Percentiles rank a stretch among this genome's conserved stretches.
These are phyloP conservation scores for Syzygium jambos DNA, from an alignment of 345 rosid species.

Conservation along the genomic window DNA sequence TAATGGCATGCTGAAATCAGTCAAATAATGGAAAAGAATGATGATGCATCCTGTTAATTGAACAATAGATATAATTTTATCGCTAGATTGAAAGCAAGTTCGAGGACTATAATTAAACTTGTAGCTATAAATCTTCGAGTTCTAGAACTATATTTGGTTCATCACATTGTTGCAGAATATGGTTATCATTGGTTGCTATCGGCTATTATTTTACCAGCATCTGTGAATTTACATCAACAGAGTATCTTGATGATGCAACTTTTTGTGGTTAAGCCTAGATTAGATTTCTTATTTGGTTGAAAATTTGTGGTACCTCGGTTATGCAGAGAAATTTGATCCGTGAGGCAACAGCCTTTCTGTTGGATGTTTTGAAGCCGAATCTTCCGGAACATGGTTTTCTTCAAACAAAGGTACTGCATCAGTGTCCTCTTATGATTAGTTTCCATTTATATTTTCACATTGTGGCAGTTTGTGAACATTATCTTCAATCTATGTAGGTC, in stretches of 20 bases:
- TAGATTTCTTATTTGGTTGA: neutral
- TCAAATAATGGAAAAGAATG: neutral
- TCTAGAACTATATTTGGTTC: neutral
- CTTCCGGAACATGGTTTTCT: constrained; percentile 87
- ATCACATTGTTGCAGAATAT: neutral
- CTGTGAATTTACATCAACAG: neutral
- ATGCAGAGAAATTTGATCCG: constrained; percentile 90
- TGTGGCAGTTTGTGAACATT: constrained; percentile 1
- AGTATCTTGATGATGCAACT: neutral
- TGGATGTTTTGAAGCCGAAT: constrained; percentile 96
- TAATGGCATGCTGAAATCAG: neutral
- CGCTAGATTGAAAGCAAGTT: neutral
- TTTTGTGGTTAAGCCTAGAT: neutral
- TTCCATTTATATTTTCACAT: neutral
- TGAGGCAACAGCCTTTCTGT: constrained; percentile 95
- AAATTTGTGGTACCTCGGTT: neutral
- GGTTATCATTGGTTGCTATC: neutral
- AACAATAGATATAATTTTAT: neutral
- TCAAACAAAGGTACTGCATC: constrained; percentile 66
- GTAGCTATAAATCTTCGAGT: neutral
- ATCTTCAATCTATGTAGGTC: constrained; percentile 40
- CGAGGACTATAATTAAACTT: neutral
- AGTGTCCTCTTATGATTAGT: neutral
- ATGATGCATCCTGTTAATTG: neutral
- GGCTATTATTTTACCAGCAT: neutral